Conservation (phyloP, 148 eudicot genomes). For the Simmondsia chinensis region DNA sequence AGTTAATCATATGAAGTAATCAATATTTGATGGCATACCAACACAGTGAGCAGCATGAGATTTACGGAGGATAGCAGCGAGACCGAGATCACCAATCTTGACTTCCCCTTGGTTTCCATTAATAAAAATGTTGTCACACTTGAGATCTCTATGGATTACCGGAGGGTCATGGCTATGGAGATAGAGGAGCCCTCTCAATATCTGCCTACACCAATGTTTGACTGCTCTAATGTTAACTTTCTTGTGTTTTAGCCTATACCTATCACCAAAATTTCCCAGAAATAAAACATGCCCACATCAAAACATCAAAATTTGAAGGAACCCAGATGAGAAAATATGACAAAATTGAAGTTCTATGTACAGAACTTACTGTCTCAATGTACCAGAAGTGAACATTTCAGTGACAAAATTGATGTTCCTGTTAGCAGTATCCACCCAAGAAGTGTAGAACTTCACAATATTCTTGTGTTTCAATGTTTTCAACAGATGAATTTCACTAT, state of each 20-base stretch:
- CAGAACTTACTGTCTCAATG: conserved; percentile 27
- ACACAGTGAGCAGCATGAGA: conserved; percentile 33
- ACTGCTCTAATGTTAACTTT: conserved; percentile 36
- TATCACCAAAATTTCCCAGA: conserved; percentile 6
- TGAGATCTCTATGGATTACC: conserved; percentile 35
- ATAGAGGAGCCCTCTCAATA: conserved; percentile 23
- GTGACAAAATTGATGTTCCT: conserved; percentile 31
- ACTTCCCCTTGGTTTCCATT: conserved; percentile 42
- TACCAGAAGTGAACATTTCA: conserved; percentile 37
- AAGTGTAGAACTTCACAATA: conserved; percentile 29
- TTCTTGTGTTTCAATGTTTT: conserved; percentile 28
- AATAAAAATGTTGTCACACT: conserved; percentile 34
- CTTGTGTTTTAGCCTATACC: conserved; percentile 36
- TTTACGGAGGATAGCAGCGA: conserved; percentile 31
- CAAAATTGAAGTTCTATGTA: background rate
- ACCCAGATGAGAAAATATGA: too few species aligned
- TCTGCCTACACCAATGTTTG: conserved; percentile 43
- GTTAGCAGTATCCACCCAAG: conserved; percentile 32
- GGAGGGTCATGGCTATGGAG: conserved; percentile 34
- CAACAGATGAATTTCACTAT: conserved; percentile 27
- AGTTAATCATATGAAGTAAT: too few species aligned
- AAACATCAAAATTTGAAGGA: too few species aligned
- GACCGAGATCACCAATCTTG: conserved; percentile 39
- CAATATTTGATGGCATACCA: too few species aligned
- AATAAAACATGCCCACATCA: too few species aligned